Base-by-base conservation (phyloP, 2,329 filamentous ascomycete species). In the Botrytis deweyae region DNA sequence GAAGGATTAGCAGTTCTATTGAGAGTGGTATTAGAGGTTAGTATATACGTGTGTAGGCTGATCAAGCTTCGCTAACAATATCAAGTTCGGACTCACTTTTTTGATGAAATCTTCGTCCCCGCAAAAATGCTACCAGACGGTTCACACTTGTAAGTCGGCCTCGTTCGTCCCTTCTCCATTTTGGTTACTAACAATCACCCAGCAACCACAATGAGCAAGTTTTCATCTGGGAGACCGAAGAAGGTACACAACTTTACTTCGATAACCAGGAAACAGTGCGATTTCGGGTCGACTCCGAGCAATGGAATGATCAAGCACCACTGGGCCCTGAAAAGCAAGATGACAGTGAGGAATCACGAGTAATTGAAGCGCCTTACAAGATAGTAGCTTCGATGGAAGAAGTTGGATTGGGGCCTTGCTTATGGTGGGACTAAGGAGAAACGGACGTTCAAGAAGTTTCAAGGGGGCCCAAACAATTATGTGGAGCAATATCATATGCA, bases 211-310 rank as follows among this genome's bases (percentile, higher is more conserved):
- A 88, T 73, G 93, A 97, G 78, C 89, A 93, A 78, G 88, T 93
- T 4, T 98, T 93, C 91, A 88, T 95, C 58, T 98, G 94, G 93
- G 38, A 38, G 38, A 88, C 91, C 44, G 88, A 90, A 16, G 92
- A 88, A 40, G 91, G 89, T 44, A 87, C 90, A 25, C 87, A 90
- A 42, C 89, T 97, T 77, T 97, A 92, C 82, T 97, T 96, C 82
- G 96, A 99, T 82, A 91, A 91, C 79, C 91, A 95, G 80, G 96
- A 98, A 84, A 90, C 92, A 79, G 95, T 97, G 42, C 89, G 95
- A 59, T 92, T 98, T 79, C 88, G 94, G 36, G 91, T 98, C 59
- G 90, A 97, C 78, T 89, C 91, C 69, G 96, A 99, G 83, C 89
- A 93, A 77, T 99, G 96, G 94, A 89, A 94, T 75, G 95, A 98